Base-by-base conservation (phyloP, 2,329 filamentous ascomycete species). In the Monosporascus sp. region DNA sequence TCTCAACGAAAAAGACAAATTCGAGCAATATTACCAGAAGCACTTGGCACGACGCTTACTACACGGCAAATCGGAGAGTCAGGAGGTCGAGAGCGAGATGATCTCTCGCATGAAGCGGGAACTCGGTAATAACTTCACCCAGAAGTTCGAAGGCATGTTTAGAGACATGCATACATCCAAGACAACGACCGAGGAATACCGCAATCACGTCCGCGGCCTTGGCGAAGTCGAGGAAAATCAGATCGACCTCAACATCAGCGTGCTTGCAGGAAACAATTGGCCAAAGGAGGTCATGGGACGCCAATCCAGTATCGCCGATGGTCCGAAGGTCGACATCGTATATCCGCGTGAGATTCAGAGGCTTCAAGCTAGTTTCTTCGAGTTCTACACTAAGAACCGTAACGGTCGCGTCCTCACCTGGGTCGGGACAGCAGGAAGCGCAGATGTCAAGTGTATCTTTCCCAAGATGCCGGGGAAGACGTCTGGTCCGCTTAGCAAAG, bases 21-120 rank as follows among this genome's bases (percentile, higher is more conserved):
- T 99, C 65, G 93, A 99, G 74, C 85, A 89, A 5, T 99, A 99
- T 71, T 97, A 99, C 76, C 96, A 97, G 76, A 96, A 96, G 69
- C 94, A 99, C 72, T 80, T 99, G 24, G 93, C 90, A 45, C 87
- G 90, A 55, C 85, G 94, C 50, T 76, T 99, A 43, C 77, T 99
- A 19, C 90, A 94, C 73, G 90, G 87, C 67, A 95, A 94, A 64
- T 93, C 91, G 0, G 87, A 95, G 61, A 96, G 90, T 67, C 87
- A 90, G 59, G 93, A 97, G 64, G 90, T 91, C 1, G 94, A 99
- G 73, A 92, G 93, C 69, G 88, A 94, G 65, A 95, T 99, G 83
- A 94, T 99, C 50, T 88, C 87, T 0, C 89, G 93, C 59, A 97
- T 99, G 91, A 97, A 97, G 79, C 84, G 94, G 66, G 93, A 97